Conservation (phyloP, 805 yeast species). For the Yueomyces sp. region DNA sequence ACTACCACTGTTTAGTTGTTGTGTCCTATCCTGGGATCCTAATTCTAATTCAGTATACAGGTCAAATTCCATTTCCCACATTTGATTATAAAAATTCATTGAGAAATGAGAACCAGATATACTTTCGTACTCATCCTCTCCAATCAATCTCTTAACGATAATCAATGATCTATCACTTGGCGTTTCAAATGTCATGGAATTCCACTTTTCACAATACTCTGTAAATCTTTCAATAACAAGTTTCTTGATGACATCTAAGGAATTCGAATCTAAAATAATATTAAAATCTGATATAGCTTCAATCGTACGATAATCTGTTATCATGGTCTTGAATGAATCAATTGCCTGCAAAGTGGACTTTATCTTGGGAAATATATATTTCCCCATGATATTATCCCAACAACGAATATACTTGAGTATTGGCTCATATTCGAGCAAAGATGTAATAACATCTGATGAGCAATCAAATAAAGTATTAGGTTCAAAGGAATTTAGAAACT, state of each 20-base stretch:
- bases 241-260: too few relatives aligned
- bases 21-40: not conserved
- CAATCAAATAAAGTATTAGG: not conserved
- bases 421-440: slow-evolving; percentile 10
- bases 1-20: slow-evolving; percentile 3
- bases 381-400: slow-evolving; percentile 16
- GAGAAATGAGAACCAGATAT: slow-evolving; percentile 2
- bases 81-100: slow-evolving; percentile 7
- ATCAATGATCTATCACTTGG: too few relatives aligned
- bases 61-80: slow-evolving; percentile 17
- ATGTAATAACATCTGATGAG: slow-evolving; percentile 2
- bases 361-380: slow-evolving; percentile 28
- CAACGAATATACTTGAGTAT: slow-evolving; percentile 11
- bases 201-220: too few relatives aligned
- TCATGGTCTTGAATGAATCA: not conserved
- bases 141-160: too few relatives aligned
- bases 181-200: too few relatives aligned
- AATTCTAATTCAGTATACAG: slow-evolving; percentile 11
- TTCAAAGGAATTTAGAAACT: slow-evolving; percentile 1
- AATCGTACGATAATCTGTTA: too few relatives aligned
- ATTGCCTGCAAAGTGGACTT: not conserved
- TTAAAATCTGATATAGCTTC: too few relatives aligned
- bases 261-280: too few relatives aligned
- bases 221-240: too few relatives aligned
- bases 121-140: too few relatives aligned